phyloP scores from a whole-genome alignment of 768 basidiomycete species.

The Mycena galericulata region DNA sequence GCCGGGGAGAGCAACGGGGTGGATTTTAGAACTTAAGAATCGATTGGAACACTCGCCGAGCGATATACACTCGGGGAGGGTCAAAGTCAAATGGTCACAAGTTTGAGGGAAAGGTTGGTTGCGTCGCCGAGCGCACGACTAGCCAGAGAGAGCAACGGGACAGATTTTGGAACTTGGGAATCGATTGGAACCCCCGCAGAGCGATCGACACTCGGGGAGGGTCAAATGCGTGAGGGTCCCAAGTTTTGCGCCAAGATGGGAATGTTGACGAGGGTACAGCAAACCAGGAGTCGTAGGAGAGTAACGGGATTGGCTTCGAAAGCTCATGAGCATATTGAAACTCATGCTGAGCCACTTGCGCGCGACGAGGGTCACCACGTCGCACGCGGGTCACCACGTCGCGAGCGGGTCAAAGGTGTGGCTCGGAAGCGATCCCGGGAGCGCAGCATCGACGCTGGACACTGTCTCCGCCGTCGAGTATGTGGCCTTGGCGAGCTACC shows the following conservation, averaged over 20 bases:
- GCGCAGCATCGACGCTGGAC: too few relatives aligned
- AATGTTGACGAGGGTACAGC: neutral
- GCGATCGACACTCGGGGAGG: constrained; percentile 7
- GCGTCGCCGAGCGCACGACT: neutral
- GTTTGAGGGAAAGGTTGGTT: neutral
- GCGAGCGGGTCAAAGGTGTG: neutral
- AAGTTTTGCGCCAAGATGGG: neutral
- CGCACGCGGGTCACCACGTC: too few relatives aligned
- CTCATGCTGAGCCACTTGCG: neutral
- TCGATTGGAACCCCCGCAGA: neutral
- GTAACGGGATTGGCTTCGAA: neutral
- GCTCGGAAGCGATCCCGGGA: too few relatives aligned
- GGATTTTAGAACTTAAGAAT: neutral
- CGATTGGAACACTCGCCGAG: neutral
- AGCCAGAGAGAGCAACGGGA: neutral
- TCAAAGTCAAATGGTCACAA: neutral
- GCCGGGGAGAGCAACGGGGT: too few relatives aligned
- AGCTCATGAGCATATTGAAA: neutral
- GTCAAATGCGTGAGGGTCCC: neutral
- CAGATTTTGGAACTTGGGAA: neutral
- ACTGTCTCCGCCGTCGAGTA: neutral
- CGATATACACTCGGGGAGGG: neutral
- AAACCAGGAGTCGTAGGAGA: neutral
- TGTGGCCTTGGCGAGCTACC: neutral
- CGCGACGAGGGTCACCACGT: neutral